phyloP scores from a whole-genome alignment of 1,139 yeast species.

The Candida sp. region DNA sequence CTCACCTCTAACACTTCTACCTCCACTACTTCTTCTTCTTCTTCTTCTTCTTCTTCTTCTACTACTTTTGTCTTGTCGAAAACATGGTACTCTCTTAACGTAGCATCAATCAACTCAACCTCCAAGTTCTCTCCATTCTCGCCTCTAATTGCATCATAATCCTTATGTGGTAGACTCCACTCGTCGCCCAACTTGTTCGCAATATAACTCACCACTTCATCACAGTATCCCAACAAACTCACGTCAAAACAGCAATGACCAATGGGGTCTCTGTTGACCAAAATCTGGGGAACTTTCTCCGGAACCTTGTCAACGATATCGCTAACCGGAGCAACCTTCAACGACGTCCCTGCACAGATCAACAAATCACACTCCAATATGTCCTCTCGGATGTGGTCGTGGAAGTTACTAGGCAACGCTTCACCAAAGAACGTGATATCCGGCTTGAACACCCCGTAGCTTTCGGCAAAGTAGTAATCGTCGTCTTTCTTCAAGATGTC shows the following conservation, averaged over 20 bases:
- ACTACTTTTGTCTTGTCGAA: constrained; percentile 10
- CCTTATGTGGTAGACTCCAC: constrained; percentile 71
- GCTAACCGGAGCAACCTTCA: constrained; percentile 96
- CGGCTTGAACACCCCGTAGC: constrained; percentile 93
- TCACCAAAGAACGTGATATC: constrained; percentile 97
- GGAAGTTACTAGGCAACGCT: constrained; percentile 76
- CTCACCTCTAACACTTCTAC: background rate
- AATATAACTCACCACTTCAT: constrained; percentile 77
- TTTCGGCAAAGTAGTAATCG: constrained; percentile 33
- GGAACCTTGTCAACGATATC: constrained; percentile 83
- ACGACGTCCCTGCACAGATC: constrained; percentile 90
- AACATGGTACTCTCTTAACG: constrained; percentile 25
- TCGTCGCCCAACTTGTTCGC: constrained; percentile 51
- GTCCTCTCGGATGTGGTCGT: constrained; percentile 62
- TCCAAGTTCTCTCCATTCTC: constrained; percentile 21
- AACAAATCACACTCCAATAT: constrained; percentile 75
- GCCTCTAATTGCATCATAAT: constrained; percentile 23
- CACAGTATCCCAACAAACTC: constrained; percentile 83
- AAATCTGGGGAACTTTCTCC: constrained; percentile 76
- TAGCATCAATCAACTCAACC: constrained; percentile 23
- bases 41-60: too few species aligned
- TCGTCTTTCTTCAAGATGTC: constrained; percentile 30
- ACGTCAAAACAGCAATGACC: constrained; percentile 83
- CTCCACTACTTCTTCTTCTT: background rate
- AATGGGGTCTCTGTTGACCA: constrained; percentile 84